phyloP scores from a whole-genome alignment of 768 basidiomycete genomes.

The Termitomyces sp. region DNA sequence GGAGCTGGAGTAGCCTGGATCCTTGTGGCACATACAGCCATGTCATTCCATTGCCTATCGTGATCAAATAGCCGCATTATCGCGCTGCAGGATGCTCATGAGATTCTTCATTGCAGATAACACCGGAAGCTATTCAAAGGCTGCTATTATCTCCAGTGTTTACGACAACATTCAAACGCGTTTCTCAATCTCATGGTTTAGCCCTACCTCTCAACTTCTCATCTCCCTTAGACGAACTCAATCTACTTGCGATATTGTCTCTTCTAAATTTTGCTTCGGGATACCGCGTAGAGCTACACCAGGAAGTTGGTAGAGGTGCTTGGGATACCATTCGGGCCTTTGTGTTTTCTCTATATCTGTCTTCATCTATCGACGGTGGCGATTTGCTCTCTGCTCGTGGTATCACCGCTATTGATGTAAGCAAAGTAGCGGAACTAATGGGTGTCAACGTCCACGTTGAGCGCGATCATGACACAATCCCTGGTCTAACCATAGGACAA shows the following conservation, averaged over 20 bases:
- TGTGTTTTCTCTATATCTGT: conserved; percentile 65
- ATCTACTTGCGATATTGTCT: conserved; percentile 71
- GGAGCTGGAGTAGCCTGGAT: background rate
- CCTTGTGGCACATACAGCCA: background rate
- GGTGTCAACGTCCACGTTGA: conserved; percentile 66
- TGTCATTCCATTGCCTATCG: background rate
- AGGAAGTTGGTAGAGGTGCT: conserved; percentile 70
- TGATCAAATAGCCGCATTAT: background rate
- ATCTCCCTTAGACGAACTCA: conserved; percentile 68
- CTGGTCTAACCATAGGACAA: conserved; percentile 69
- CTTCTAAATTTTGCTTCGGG: conserved; percentile 83
- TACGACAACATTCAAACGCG: conserved; percentile 51
- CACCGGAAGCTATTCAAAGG: conserved; percentile 47
- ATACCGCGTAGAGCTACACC: conserved; percentile 69
- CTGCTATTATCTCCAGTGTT: conserved; percentile 64
- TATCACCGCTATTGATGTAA: conserved; percentile 45
- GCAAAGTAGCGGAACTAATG: conserved; percentile 69
- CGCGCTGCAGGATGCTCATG: background rate
- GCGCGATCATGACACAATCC: conserved; percentile 59
- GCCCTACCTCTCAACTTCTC: conserved; percentile 77
- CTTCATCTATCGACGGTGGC: conserved; percentile 48
- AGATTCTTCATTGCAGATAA: conserved; percentile 38
- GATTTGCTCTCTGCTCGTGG: conserved; percentile 65
- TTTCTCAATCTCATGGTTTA: conserved; percentile 63
- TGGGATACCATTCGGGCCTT: conserved; percentile 80